phyloP scores from a whole-genome alignment of 768 basidiomycete genomes.

The Leccinum sublutescens region DNA sequence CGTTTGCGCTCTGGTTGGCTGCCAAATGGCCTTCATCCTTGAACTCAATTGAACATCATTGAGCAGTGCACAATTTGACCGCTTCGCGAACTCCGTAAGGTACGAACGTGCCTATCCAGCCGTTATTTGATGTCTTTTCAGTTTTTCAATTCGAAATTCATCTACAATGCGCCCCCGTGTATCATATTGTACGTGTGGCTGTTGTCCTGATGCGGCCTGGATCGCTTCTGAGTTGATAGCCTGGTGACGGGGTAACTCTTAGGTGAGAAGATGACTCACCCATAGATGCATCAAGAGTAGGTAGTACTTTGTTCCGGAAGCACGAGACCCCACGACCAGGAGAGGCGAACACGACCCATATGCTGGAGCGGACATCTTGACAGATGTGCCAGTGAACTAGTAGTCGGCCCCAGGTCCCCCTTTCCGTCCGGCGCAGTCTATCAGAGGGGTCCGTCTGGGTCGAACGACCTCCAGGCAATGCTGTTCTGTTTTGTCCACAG shows the following conservation, averaged over 20 bases:
- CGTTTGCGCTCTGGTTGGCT: neutral
- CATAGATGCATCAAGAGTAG: neutral
- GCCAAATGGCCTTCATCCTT: neutral
- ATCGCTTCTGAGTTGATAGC: neutral
- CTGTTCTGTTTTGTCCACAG: neutral
- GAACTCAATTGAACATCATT: neutral
- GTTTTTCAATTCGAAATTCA: neutral
- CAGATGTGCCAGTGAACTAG: neutral
- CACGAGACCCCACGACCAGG: conserved; percentile 3
- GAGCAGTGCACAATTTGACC: neutral
- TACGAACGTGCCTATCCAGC: neutral
- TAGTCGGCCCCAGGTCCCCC: conserved; percentile 15
- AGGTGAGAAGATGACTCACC: neutral
- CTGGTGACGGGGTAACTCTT: neutral
- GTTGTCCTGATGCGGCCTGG: neutral
- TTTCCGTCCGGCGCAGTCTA: conserved; percentile 9
- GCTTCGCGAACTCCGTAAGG: neutral
- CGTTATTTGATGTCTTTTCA: neutral
- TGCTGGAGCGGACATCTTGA: conserved; percentile 12
- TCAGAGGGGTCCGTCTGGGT: conserved; percentile 8
- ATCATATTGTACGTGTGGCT: neutral
- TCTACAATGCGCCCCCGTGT: neutral
- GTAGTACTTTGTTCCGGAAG: neutral
- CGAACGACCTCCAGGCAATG: conserved; percentile 11
- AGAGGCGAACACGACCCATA: conserved; percentile 9